Conservation (phyloP, 1,284 basidiomycete species). For the Fomitiporia mediterranea region DNA sequence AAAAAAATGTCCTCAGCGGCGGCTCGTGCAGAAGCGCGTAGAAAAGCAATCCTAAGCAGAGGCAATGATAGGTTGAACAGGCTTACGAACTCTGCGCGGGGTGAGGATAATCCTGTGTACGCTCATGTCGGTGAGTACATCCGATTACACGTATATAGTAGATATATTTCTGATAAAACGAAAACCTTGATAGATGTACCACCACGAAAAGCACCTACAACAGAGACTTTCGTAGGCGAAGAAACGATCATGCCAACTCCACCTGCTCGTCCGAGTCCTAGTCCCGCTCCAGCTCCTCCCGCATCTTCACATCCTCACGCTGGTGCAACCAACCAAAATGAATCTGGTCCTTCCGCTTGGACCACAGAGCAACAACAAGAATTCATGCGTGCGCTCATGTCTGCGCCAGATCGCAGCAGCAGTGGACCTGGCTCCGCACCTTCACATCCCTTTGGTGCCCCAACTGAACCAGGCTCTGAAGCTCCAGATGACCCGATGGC, state of each 20-base stretch:
- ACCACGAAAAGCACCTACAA: conserved; percentile 23
- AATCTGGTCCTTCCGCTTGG: conserved; percentile 46
- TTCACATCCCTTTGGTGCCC: background rate
- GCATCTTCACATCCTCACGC: conserved; percentile 18
- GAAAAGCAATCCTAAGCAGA: conserved; percentile 66
- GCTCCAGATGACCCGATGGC: conserved; percentile 20
- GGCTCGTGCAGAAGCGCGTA: conserved; percentile 65
- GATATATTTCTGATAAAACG: conserved; percentile 18
- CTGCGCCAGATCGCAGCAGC: conserved; percentile 25
- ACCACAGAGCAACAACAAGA: conserved; percentile 60
- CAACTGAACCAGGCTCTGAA: background rate
- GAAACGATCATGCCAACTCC: conserved; percentile 46
- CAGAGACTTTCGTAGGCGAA: conserved; percentile 60
- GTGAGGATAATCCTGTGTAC: conserved; percentile 62
- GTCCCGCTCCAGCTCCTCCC: conserved; percentile 27
- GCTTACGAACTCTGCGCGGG: conserved; percentile 68
- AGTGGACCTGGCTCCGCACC: conserved; percentile 19
- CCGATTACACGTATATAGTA: background rate
- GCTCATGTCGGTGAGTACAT: conserved; percentile 45
- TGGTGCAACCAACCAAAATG: background rate
- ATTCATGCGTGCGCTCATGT: conserved; percentile 59
- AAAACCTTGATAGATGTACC: background rate
- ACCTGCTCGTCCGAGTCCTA: conserved; percentile 31
- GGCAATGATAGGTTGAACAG: conserved; percentile 69
- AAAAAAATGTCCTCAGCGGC: conserved; percentile 35